phyloP scores from a whole-genome alignment of 2,329 filamentous ascomycete species.

The Tolypocladium tundrense region DNA sequence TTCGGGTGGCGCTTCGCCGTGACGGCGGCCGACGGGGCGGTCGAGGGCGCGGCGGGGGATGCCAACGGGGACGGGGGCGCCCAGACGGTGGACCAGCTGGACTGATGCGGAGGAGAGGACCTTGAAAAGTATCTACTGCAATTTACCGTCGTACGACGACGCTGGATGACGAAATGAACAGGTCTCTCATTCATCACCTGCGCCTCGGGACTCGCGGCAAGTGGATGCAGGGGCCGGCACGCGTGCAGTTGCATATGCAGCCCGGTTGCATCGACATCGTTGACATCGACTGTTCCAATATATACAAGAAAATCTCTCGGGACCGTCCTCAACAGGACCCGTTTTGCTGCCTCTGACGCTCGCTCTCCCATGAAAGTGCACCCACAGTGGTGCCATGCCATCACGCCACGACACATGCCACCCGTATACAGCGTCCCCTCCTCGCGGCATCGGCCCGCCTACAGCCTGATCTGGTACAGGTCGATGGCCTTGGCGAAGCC shows the following conservation, averaged over 20 bases:
- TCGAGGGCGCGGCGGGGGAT: constrained; percentile 14
- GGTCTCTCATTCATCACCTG: neutral
- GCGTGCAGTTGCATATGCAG: neutral
- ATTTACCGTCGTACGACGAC: neutral
- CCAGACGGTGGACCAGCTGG: constrained; percentile 23
- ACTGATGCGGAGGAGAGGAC: constrained; percentile 6
- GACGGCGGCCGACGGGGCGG: constrained; percentile 32
- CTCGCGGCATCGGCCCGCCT: neutral
- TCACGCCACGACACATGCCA: neutral
- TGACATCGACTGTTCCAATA: neutral
- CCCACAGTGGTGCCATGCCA: neutral
- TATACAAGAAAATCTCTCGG: neutral
- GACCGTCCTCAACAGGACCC: neutral
- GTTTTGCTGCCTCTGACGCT: neutral
- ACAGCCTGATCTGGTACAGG: constrained; percentile 10
- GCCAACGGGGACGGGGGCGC: constrained; percentile 10
- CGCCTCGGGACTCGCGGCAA: neutral
- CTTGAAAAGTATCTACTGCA: neutral
- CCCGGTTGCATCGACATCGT: neutral
- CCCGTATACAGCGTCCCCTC: neutral
- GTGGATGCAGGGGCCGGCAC: neutral
- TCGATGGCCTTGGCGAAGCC: constrained; percentile 28
- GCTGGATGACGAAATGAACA: neutral
- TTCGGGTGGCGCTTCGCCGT: constrained; percentile 60
- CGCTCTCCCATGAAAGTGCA: neutral